Evolutionary conservation across 1,284 basidiomycete genomes (phyloP).

Genomic region (Irpex lacteus): DNA sequence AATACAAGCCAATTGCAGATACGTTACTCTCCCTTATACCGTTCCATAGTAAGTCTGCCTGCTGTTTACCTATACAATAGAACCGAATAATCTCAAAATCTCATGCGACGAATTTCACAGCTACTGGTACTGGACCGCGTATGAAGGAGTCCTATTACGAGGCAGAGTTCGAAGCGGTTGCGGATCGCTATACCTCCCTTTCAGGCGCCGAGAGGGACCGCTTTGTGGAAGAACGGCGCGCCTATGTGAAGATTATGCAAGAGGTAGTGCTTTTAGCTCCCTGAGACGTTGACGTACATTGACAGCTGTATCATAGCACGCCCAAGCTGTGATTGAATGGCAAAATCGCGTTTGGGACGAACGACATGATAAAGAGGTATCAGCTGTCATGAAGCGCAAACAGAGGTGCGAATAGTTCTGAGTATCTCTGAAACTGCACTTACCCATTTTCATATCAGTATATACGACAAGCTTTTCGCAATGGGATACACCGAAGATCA

Average conservation of each 20-base stretch:
- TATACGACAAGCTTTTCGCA: conserved; percentile 1
- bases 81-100: too few relatives aligned
- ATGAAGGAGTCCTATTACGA: background rate
- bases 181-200: background rate
- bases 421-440: too few relatives aligned
- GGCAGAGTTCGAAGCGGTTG: background rate
- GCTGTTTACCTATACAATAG: background rate
- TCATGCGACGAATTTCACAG: background rate
- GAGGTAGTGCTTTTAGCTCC: background rate
- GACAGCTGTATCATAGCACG: background rate
- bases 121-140: background rate
- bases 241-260: background rate
- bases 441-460: background rate
- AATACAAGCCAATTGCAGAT: background rate
- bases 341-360: background rate
- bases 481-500: conserved; percentile 3
- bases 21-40: background rate
- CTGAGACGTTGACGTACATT: background rate
- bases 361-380: background rate
- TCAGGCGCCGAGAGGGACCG: background rate
- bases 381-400: background rate
- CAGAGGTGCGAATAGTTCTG: background rate
- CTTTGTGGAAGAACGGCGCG: background rate
- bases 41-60: background rate
- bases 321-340: background rate